Evolutionary conservation across 2,329 filamentous ascomycete genomes (phyloP).

Genomic region (Fusarium sulawesiense): DNA sequence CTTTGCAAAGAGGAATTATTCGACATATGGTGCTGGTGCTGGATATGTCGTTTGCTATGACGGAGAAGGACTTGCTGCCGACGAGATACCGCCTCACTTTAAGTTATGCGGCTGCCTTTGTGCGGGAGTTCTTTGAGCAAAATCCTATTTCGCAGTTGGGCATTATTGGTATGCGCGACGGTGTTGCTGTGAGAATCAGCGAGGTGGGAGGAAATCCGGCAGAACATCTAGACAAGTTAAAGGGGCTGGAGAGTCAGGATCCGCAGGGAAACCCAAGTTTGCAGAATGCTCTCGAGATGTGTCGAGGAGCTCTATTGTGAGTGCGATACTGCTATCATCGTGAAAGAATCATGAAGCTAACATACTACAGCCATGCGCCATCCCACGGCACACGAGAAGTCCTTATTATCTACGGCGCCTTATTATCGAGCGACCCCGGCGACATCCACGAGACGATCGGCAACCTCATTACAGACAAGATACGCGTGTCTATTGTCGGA

Average conservation of each 20-base stretch:
- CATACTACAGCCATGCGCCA: constrained; percentile 76
- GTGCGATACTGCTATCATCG: not conserved
- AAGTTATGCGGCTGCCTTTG: constrained; percentile 86
- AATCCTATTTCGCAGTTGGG: constrained; percentile 97
- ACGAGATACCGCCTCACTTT: constrained; percentile 86
- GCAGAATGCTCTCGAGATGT: constrained; percentile 97
- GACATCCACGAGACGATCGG: constrained; percentile 93
- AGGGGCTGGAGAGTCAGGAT: constrained; percentile 72
- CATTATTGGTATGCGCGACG: constrained; percentile 92
- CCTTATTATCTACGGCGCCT: constrained; percentile 89
- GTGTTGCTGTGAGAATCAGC: constrained; percentile 84
- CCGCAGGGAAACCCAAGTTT: constrained; percentile 81
- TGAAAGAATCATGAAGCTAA: not conserved
- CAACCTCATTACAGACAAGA: constrained; percentile 81
- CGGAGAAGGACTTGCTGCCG: constrained; percentile 92
- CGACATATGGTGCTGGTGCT: constrained; percentile 92
- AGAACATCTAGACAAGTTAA: constrained; percentile 84
- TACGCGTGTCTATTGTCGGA: constrained; percentile 89
- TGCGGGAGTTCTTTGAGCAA: constrained; percentile 96
- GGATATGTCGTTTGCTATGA: constrained; percentile 93
- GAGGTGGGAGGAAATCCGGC: constrained; percentile 92
- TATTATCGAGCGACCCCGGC: constrained; percentile 90
- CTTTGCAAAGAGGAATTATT: constrained; percentile 95
- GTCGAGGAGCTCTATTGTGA: constrained; percentile 87
- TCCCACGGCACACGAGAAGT: constrained; percentile 94